These are phyloP conservation scores for Hysterium pulicare DNA, from an alignment of 2,329 filamentous ascomycete species.

Conservation along the genomic window DNA sequence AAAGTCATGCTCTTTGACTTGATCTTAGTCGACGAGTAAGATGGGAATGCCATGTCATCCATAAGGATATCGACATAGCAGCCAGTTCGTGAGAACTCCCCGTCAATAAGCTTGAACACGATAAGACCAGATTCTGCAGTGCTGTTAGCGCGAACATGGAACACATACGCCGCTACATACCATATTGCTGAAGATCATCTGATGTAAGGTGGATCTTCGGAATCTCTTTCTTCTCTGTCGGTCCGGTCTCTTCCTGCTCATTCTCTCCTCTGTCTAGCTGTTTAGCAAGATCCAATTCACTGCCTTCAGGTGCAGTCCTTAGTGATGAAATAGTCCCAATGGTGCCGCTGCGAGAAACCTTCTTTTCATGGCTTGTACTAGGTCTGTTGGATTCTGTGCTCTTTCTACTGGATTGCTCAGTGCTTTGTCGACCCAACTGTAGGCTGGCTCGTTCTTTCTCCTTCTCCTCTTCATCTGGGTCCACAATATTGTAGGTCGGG, in stretches of 20 bases:
- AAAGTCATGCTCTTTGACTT: constrained; percentile 68
- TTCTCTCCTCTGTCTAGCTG: constrained; percentile 47
- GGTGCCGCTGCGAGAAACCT: constrained; percentile 24
- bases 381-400: not conserved
- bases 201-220: constrained; percentile 76
- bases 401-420: not conserved
- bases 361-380: constrained; percentile 5
- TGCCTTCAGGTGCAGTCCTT: constrained; percentile 22
- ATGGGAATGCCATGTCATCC: constrained; percentile 90
- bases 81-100: constrained; percentile 72
- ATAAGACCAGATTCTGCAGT: constrained; percentile 77
- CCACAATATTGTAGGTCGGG: constrained; percentile 79
- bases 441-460: constrained; percentile 12
- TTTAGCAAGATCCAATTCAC: constrained; percentile 41
- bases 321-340: constrained; percentile 44
- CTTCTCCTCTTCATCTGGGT: constrained; percentile 70
- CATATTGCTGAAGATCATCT: constrained; percentile 77
- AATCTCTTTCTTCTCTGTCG: constrained; percentile 53
- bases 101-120: constrained; percentile 91
- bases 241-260: constrained; percentile 45
- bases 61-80: constrained; percentile 84
- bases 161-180: constrained; percentile 42
- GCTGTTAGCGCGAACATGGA: constrained; percentile 31
- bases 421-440: constrained; percentile 5
- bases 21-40: constrained; percentile 77